Base-by-base conservation (phyloP, 441 rosid genomes). In the Biscutella auriculata region DNA sequence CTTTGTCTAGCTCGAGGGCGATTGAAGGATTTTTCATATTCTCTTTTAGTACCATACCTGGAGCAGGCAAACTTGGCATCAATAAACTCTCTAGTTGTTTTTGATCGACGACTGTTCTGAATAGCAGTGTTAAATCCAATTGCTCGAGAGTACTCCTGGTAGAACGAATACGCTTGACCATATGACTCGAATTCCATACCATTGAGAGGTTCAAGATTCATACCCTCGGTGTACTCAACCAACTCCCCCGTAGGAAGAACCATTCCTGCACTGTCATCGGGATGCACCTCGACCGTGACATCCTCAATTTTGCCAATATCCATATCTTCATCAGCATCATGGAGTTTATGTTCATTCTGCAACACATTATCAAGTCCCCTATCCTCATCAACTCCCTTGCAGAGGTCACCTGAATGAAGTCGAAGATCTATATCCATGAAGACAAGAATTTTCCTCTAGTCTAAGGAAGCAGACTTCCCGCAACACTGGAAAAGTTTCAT, bases 11-110 rank as follows among this genome's bases (percentile, higher is more conserved):
- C 76, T 59, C 96, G 82, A 45, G 88, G 95, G 47, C 87, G 67
- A 59, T 73, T 80, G 39, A 70, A 85, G 10, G 94, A 79, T 58
- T 88, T 88, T 57, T 85, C 96, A 71, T 85, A 85, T 56, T 88
- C 96, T 65, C 94, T 69, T 68, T 82, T 88, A 1, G 85, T 77
- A 34, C 96, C 96, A 21, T 85, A 88, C 79, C 96, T 78, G 63
- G 96, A 88, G 72, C 96, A 88, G 41, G 94, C 94, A 53, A 88
- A 85, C 54, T 88, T 88, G 1, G 94, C 96, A 70, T 88, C 96
- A 51, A 88, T 88, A 64, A 88, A 88, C 70, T 88, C 91, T 48
- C 87, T 68, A 0, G 96, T 79, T 29, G 88, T 88, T 66, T 88
- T 88, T 4, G 96, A 88, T 27, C 96, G 73, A 14, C 96, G 88